phyloP scores from a whole-genome alignment of 2,329 filamentous ascomycete species.

The Curvularia hawaiiensis region DNA sequence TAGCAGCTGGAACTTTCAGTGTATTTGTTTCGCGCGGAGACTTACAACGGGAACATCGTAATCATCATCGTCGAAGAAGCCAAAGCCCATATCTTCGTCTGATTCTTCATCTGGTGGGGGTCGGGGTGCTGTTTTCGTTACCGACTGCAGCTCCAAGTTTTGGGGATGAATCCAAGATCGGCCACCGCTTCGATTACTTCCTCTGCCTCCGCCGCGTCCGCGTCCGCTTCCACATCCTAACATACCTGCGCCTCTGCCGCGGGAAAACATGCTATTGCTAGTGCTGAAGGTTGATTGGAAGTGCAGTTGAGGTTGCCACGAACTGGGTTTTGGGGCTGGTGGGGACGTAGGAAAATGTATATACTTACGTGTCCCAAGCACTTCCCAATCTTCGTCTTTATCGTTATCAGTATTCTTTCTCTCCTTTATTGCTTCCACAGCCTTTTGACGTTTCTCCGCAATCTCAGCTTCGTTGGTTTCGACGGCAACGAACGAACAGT shows the following conservation, averaged over 20 bases:
- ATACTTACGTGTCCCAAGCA: background rate
- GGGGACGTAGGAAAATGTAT: background rate
- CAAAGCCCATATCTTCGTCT: background rate
- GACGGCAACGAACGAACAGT: conserved; percentile 10
- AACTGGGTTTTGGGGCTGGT: background rate
- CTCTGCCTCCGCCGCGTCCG: no score
- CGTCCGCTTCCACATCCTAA: no score
- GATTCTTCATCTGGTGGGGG: background rate
- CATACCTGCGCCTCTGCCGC: no score
- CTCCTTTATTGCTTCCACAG: background rate
- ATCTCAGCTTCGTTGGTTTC: conserved; percentile 8
- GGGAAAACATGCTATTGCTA: no score
- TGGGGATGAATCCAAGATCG: no score
- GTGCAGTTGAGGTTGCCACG: no score
- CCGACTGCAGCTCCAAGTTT: no score
- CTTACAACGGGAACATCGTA: no score
- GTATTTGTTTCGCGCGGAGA: no score
- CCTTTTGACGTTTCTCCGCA: background rate
- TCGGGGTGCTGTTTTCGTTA: no score
- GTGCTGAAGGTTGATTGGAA: no score
- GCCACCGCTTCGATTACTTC: background rate
- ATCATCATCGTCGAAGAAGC: background rate
- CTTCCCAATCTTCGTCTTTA: conserved; percentile 3
- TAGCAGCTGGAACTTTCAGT: no score
- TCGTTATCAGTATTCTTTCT: background rate